Conservation (phyloP, 768 basidiomycete species). For the Tremella fuciformis region DNA sequence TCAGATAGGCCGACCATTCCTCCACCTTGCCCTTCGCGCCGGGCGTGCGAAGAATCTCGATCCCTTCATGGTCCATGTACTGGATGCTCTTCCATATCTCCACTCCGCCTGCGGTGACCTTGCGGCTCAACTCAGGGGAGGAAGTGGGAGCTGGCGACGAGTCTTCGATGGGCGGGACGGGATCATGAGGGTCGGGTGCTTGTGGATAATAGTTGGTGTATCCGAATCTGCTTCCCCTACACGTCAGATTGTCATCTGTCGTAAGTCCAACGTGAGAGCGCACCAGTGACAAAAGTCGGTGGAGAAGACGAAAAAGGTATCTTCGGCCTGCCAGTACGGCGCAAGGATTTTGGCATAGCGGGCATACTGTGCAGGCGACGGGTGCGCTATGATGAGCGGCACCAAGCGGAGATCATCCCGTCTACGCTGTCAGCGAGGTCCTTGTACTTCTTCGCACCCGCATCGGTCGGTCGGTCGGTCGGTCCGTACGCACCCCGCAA, state of each 20-base stretch:
- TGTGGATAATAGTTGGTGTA: slow-evolving; percentile 48
- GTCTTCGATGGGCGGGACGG: slow-evolving; percentile 38
- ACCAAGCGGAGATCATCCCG: slow-evolving; percentile 70
- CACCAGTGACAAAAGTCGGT: slow-evolving; percentile 99
- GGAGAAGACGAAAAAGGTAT: slow-evolving; percentile 85
- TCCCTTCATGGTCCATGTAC: slow-evolving; percentile 80
- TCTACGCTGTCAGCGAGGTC: slow-evolving; percentile 12
- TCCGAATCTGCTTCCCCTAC: slow-evolving; percentile 48
- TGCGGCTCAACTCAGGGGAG: slow-evolving; percentile 27
- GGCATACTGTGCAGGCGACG: slow-evolving; percentile 58
- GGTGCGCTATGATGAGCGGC: slow-evolving; percentile 78
- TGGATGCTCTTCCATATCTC: slow-evolving; percentile 81
- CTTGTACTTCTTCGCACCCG: no score
- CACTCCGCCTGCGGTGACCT: slow-evolving; percentile 38
- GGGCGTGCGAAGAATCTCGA: slow-evolving; percentile 56
- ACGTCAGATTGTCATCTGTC: slow-evolving; percentile 2
- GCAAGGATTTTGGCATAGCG: slow-evolving; percentile 68
- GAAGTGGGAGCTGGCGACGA: slow-evolving; percentile 16
- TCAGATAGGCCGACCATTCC: slow-evolving; percentile 47
- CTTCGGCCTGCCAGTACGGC: slow-evolving; percentile 70
- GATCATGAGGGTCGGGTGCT: slow-evolving; percentile 33
- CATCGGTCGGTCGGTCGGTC: neutral
- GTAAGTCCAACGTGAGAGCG: slow-evolving; percentile 30
- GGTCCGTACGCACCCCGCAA: slow-evolving; percentile 43
- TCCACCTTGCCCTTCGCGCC: slow-evolving; percentile 32